Conservation (phyloP, 768 basidiomycete genomes). For the Naganishia randhawae region DNA sequence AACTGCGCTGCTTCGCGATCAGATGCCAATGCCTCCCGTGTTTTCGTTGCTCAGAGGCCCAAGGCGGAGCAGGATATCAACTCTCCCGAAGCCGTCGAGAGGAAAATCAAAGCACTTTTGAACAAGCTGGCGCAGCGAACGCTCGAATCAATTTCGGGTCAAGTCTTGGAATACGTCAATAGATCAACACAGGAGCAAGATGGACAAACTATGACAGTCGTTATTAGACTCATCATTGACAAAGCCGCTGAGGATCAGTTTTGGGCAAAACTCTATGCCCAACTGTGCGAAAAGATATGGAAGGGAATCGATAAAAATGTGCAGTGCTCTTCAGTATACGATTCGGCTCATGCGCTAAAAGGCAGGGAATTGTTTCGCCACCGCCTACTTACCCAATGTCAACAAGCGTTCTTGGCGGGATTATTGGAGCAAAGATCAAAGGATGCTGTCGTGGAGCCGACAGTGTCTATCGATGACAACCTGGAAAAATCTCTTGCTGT, state of each 20-base stretch:
- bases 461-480: constrained; percentile 75
- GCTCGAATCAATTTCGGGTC: constrained; percentile 89
- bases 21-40: not conserved
- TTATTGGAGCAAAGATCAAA: constrained; percentile 86
- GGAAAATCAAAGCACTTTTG: constrained; percentile 82
- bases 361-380: constrained; percentile 94
- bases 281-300: constrained; percentile 91
- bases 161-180: constrained; percentile 92
- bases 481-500: too few species aligned
- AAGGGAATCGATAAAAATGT: constrained; percentile 89
- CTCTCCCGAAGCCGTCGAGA: constrained; percentile 78
- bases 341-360: constrained; percentile 66
- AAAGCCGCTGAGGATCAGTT: constrained; percentile 93
- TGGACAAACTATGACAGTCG: constrained; percentile 86
- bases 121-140: constrained; percentile 96
- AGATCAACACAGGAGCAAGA: constrained; percentile 86
- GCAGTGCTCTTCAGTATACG: constrained; percentile 71
- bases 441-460: constrained; percentile 77
- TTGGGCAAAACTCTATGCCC: constrained; percentile 96
- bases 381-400: constrained; percentile 91
- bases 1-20: too few species aligned
- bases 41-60: not conserved
- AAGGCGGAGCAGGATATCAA: not conserved
- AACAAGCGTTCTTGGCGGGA: constrained; percentile 93
- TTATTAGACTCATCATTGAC: constrained; percentile 91